Evolutionary conservation across 2,329 filamentous ascomycete species (phyloP).

Genomic region (Phoma herbarum): DNA sequence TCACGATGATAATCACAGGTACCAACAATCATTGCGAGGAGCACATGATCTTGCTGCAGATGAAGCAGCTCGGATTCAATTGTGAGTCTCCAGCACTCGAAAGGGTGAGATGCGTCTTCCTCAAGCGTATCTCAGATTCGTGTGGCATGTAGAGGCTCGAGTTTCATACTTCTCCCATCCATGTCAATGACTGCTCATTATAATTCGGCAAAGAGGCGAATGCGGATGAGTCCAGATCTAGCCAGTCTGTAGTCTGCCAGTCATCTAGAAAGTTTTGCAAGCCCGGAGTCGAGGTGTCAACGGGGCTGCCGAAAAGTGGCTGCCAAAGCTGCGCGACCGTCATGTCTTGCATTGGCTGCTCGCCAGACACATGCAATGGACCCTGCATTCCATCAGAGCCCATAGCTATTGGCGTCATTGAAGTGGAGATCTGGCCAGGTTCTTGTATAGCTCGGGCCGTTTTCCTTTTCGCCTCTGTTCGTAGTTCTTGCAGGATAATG

Average conservation of each 20-base stretch:
- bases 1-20: too few relatives aligned
- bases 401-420: background rate
- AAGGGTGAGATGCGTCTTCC: too few relatives aligned
- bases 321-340: conserved; percentile 25
- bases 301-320: conserved; percentile 34
- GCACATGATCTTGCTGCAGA: too few relatives aligned
- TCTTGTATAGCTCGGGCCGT: conserved; percentile 24
- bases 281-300: conserved; percentile 24
- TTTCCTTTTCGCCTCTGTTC: conserved; percentile 50
- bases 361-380: background rate
- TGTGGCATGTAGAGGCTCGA: too few relatives aligned
- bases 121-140: too few relatives aligned
- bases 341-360: background rate
- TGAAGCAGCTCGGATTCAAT: too few relatives aligned
- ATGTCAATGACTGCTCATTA: conserved; percentile 15
- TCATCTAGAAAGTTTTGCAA: conserved; percentile 37
- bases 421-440: conserved; percentile 1
- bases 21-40: too few relatives aligned
- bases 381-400: background rate
- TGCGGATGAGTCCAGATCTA: conserved; percentile 47
- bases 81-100: too few relatives aligned
- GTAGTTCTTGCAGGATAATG: conserved; percentile 59
- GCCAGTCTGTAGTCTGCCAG: conserved; percentile 49
- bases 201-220: conserved; percentile 28
- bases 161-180: conserved; percentile 17